Base-by-base conservation (phyloP, 2,329 filamentous ascomycete genomes). In the Cyanodermella asteris region DNA sequence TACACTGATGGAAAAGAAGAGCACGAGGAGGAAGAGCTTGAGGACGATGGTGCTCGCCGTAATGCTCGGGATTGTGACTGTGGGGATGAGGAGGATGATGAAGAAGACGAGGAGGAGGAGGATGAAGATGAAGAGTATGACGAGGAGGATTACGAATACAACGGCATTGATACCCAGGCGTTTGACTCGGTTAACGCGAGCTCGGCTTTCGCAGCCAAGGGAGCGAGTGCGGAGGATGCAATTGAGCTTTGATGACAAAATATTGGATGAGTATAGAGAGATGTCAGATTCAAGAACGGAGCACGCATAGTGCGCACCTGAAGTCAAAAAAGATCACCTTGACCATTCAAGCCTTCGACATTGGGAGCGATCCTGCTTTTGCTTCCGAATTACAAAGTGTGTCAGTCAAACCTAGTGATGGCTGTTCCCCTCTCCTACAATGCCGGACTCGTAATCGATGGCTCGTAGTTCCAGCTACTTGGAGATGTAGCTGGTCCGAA, bases 201-300 rank as follows among this genome's bases (percentile, higher is more conserved):
- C 17, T n/a, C n/a, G 20, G 22, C 11, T 7, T 24, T 24, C 6
- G 6, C 11, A 14, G 22, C 22, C 11, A 24, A 24, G 23, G 31
- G 31, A 8, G 10, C 22, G 8, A 34, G 31, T 24, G 22, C 22
- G 12, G 31, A 34, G 14, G 31, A 34, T 24, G 31, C 31, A 12
- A 34, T 34, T 16, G 31, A 34, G 22, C 27, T 34, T 4, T 34
- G 18, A 25, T 10, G 13, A 14, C 8, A 12, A 8, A 13, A n/a
- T n/a, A n/a, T n/a, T n/a, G n/a, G n/a, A n/a, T n/a, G n/a, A n/a
- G n/a, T n/a, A 21, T 11, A 21, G 20, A 21, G 7, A 6, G 20
- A 11, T 13, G 20, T 21, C 20, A 5, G 20, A 7, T 10, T 9
- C 20, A 7, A 21, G 20, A 9, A 21, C 3, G 3, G 7, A 9